Percentiles rank a stretch among this genome's conserved stretches.
phyloP scores from a whole-genome alignment of 768 basidiomycete genomes.

The Tricholoma hemisulphureum region DNA sequence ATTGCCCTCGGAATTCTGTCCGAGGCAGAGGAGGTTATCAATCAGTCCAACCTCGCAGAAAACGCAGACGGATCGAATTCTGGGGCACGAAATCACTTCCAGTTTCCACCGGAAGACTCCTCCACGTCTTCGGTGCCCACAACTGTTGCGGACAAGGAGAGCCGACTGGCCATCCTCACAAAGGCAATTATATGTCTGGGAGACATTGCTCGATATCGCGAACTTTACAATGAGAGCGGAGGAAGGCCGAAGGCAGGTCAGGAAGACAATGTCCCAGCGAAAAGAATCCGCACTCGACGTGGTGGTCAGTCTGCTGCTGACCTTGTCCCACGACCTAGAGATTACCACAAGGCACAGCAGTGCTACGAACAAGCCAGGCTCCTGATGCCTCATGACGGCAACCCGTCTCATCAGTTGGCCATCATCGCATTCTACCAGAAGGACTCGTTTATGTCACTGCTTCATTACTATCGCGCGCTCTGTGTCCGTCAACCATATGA shows the following conservation, averaged over 20 bases:
- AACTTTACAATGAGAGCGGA: conserved; percentile 78
- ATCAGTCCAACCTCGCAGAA: conserved; percentile 17
- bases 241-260: conserved; percentile 66
- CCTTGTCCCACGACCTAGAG: conserved; percentile 55
- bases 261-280: conserved; percentile 49
- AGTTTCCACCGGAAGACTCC: conserved; percentile 60
- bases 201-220: conserved; percentile 91
- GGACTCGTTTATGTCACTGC: conserved; percentile 76
- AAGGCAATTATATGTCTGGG: conserved; percentile 91
- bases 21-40: conserved; percentile 34
- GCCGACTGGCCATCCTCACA: conserved; percentile 72
- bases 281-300: conserved; percentile 46
- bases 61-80: conserved; percentile 23
- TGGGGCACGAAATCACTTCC: conserved; percentile 53
- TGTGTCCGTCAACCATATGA: conserved; percentile 86
- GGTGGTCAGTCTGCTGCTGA: conserved; percentile 47
- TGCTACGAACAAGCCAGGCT: conserved; percentile 86
- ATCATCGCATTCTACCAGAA: conserved; percentile 84
- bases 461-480: conserved; percentile 89
- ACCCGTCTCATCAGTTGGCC: conserved; percentile 94
- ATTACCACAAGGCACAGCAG: conserved; percentile 70
- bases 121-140: conserved; percentile 36
- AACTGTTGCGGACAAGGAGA: conserved; percentile 53
- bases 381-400: conserved; percentile 85
- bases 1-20: conserved; percentile 53